Conservation (phyloP, 2,329 filamentous ascomycete species). For the Fusarium foetens region DNA sequence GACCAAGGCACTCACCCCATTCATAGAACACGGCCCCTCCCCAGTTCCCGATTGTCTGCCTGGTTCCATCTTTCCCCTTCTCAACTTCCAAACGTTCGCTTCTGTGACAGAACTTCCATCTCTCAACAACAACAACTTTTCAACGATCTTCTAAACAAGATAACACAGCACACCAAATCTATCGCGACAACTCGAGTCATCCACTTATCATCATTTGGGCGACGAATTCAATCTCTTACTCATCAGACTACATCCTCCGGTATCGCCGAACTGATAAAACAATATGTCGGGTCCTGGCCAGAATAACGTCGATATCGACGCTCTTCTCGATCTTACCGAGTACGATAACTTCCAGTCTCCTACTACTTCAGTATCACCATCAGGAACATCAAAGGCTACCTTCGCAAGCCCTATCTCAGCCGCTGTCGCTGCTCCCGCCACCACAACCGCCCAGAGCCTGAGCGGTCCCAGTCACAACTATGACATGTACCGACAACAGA, state of each 20-base stretch:
- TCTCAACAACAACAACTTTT: slow-evolving; percentile 21
- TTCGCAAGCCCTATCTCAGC: slow-evolving; percentile 64
- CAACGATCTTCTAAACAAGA: slow-evolving; percentile 4
- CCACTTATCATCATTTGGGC: background rate
- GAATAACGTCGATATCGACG: slow-evolving; percentile 64
- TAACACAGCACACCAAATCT: background rate
- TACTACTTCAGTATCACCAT: slow-evolving; percentile 61
- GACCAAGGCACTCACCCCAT: slow-evolving; percentile 48
- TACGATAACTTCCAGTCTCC: slow-evolving; percentile 74
- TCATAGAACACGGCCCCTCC: slow-evolving; percentile 47
- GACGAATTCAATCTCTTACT: slow-evolving; percentile 3
- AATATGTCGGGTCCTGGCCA: slow-evolving; percentile 55
- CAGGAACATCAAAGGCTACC: slow-evolving; percentile 62
- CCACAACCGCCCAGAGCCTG: slow-evolving; percentile 69
- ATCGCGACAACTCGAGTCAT: background rate
- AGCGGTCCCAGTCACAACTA: slow-evolving; percentile 93
- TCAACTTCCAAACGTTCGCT: slow-evolving; percentile 35
- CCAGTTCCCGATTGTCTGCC: slow-evolving; percentile 44
- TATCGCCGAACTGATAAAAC: slow-evolving; percentile 26
- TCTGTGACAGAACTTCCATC: slow-evolving; percentile 28
- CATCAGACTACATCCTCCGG: slow-evolving; percentile 14
- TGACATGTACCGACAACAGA: slow-evolving; percentile 94
- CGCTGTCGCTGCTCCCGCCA: slow-evolving; percentile 64
- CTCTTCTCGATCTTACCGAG: slow-evolving; percentile 68
- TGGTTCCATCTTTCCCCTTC: slow-evolving; percentile 40